Conservation (phyloP, 176 grass and related monocot genomes). For the Pontederia crassipes region DNA sequence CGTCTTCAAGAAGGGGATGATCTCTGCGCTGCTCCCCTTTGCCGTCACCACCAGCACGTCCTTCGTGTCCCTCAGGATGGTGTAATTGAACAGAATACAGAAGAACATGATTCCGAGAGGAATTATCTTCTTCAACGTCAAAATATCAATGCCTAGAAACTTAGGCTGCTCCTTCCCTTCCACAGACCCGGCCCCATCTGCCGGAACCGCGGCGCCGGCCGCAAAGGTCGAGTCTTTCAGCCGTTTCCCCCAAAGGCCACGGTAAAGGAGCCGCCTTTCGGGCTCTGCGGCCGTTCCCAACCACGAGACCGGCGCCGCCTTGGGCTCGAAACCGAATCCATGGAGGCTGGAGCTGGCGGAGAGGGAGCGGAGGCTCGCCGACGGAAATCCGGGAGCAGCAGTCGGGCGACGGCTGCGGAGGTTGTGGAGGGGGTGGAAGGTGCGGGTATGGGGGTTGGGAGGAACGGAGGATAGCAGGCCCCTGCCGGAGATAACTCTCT, state of each 20-base stretch:
- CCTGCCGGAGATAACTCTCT: slow-evolving; percentile 49
- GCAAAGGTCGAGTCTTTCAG: slow-evolving; percentile 13
- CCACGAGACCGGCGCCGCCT: slow-evolving; percentile 5
- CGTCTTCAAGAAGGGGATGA: slow-evolving; percentile 98
- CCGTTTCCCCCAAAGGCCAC: background rate
- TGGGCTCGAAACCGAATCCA: slow-evolving; percentile 6
- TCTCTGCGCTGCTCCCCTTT: slow-evolving; percentile 98
- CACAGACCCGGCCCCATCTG: background rate
- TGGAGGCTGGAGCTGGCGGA: slow-evolving; percentile 8
- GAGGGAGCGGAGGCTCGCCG: slow-evolving; percentile 5
- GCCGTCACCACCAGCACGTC: slow-evolving; percentile 93
- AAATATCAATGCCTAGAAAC: slow-evolving; percentile 54
- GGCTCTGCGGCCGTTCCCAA: slow-evolving; percentile 1
- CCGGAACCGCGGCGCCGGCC: slow-evolving; percentile 22
- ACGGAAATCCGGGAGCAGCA: slow-evolving; percentile 6
- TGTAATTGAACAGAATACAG: slow-evolving; percentile 99
- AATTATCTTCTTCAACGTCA: slow-evolving; percentile 83
- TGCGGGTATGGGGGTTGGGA: background rate
- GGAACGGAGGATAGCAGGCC: slow-evolving; percentile 26
- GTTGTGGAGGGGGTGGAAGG: slow-evolving; percentile 15
- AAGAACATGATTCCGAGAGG: slow-evolving; percentile 97
- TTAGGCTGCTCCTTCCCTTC: slow-evolving; percentile 30
- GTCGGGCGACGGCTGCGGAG: background rate
- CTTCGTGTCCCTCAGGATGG: slow-evolving; percentile 94
- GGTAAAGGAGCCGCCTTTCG: slow-evolving; percentile 22